Base-by-base conservation (phyloP, 2,329 filamentous ascomycete species). In the Fusarium pseudocircinatum region DNA sequence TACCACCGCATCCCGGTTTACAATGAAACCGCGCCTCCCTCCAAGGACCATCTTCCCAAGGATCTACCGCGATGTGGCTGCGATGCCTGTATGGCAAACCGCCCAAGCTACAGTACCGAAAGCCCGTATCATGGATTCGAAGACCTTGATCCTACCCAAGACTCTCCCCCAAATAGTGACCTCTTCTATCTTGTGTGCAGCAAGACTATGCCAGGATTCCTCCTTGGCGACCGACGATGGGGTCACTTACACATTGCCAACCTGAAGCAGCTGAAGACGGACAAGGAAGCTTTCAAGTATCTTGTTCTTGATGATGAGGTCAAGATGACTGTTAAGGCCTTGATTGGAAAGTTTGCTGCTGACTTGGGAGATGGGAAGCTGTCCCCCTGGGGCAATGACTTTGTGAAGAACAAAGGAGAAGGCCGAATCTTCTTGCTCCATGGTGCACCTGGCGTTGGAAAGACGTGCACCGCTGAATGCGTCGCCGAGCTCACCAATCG, bases 391-490 rank as follows among this genome's bases (percentile, higher is more conserved):
- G 67, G 84, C 72, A 80, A 80, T 63, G 85, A 87, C 69, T 85
- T 87, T 60, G 81, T 87, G 72, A 83, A 83, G 78, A 85, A 86
- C 77, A 87, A 87, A 77, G 85, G 85, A 39, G 83, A 86, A 60
- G 85, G 85, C 10, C 82, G 84, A 47, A 86, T 87, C 73, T 86
- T 87, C 78, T 80, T 88, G 20, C 83, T 88, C 2, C 86, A 88
- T 69, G 86, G 87, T 22, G 83, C 83, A 14, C 87, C 87, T 3
- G 88, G 87, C n/a, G 85, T 88, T 2, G 88, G 87, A 63, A 89
- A 90, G 80, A 89, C 87, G 1, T 86, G 87, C 76, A 89, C 87
- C 4, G 87, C 86, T 18, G 87, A 89, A 77, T 86, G 86, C 44
- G 83, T 88, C 7, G 86, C 87, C 11, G 87, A 89, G 78, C 80